These are phyloP conservation scores for Spatholobus suberectus DNA, from an alignment of 306 rosid species.

Conservation along the genomic window DNA sequence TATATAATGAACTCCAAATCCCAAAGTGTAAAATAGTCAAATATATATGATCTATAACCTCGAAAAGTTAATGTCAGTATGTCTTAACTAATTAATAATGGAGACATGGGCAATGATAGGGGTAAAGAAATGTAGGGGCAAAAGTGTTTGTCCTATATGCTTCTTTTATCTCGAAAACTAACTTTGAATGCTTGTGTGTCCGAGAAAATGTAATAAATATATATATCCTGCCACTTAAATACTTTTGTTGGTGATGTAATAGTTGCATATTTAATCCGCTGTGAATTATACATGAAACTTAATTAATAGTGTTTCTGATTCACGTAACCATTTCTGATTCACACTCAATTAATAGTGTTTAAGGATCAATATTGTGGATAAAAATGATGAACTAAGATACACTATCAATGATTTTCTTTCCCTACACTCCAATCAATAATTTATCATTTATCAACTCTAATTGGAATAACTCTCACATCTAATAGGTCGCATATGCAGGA, in stretches of 20 bases:
- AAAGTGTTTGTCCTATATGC: slow-evolving; percentile 38
- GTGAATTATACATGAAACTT: not conserved
- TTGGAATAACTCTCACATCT: not conserved
- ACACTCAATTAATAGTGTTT: not conserved
- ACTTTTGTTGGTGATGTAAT: not conserved
- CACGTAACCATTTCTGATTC: too few species aligned
- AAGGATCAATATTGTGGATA: not conserved
- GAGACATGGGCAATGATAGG: slow-evolving; percentile 50
- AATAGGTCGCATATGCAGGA: not conserved
- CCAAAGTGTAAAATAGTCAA: slow-evolving; percentile 42
- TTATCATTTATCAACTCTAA: not conserved
- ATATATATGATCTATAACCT: slow-evolving; percentile 31
- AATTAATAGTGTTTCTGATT: not conserved
- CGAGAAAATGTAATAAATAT: not conserved
- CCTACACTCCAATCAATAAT: not conserved
- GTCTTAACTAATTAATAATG: slow-evolving; percentile 18
- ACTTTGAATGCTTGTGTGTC: slow-evolving; percentile 21
- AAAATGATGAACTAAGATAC: not conserved
- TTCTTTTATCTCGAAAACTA: slow-evolving; percentile 26
- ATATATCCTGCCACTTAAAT: not conserved
- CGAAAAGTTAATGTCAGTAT: slow-evolving; percentile 44
- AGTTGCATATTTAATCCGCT: not conserved
- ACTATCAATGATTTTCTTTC: not conserved
- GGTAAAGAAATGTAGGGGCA: slow-evolving; percentile 36
- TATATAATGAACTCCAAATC: slow-evolving; percentile 44